These are phyloP conservation scores for Tricholomella constricta DNA, from an alignment of 768 basidiomycete species.

Conservation along the genomic window DNA sequence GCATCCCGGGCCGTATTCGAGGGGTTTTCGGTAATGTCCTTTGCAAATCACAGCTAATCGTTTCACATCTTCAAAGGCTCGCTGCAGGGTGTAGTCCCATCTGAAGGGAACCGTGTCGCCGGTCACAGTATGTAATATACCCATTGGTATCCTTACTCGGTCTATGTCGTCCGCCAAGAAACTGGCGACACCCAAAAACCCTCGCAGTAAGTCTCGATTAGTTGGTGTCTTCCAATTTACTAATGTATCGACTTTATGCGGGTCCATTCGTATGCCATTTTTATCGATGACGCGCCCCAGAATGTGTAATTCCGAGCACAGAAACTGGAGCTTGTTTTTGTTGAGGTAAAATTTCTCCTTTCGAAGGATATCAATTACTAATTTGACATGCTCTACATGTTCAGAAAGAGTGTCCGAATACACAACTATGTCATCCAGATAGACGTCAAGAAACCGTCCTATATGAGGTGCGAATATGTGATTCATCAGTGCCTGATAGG, in stretches of 20 bases:
- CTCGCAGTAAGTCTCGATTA: background rate
- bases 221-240: background rate
- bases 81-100: conserved; percentile 5
- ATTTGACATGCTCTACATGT: background rate
- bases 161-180: conserved; percentile 1
- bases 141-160: background rate
- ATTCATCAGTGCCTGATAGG: conserved; percentile 6
- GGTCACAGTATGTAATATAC: background rate
- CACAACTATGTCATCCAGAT: conserved; percentile 3
- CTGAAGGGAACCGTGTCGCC: background rate
- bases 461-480: background rate
- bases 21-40: background rate
- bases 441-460: background rate
- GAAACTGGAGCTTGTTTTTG: background rate
- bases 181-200: background rate
- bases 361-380: background rate
- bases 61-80: conserved; percentile 1
- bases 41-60: background rate
- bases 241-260: background rate
- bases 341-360: background rate
- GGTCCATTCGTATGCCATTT: background rate
- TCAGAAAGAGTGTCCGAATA: background rate
- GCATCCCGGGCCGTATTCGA: background rate
- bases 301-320: background rate
- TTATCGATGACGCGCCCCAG: background rate